Evolutionary conservation across 2,329 filamentous ascomycete species (phyloP), one percentile per base, ranked within the genome.

Genomic region (Botryotinia narcissicola): DNA sequence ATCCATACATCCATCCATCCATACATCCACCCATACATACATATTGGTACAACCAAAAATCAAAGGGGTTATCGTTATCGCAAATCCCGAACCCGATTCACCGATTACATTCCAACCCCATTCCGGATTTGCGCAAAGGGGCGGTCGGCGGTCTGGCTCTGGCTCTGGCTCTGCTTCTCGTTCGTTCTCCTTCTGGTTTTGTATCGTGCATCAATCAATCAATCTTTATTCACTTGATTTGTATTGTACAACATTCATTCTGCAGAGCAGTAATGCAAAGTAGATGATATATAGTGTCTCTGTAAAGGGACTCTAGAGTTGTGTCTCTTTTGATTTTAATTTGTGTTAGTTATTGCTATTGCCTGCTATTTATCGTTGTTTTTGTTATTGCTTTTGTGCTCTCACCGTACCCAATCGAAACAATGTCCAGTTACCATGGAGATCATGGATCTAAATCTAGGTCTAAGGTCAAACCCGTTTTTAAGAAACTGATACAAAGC

Each of bases 401-500:
- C 62, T 72, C 48, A 60, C 48, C 70, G 40, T 60, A 42, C 25
- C n/a, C 35, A 37, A 68, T 61, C 68, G 68, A 35, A 57, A 75
- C 60, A 37, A 80, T 80, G 78, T 70, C 79, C 59, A 79, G 75
- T 72, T 78, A 78, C 66, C 71, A 77, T 73, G 76, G 75, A 42
- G 73, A 76, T 22, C 68, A 63, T 62, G 70, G 73, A n/a, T 72
- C 76, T 32, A 80, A 78, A 71, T 73, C 79, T 71, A 72, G 79
- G 72, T 76, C 75, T 7, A 81, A 78, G 60, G 78, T 80, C 54
- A 90, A 90, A 81, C 89, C 89, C 16, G 90, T 91, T 62, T 82
- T 91, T 71, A 90, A 89, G 81, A 90, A 90, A 80, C 76, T 80
- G 71, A 77, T 79, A 29, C 77, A 78, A 63, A 89, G 87, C 76